phyloP scores from a whole-genome alignment of 164 flowering plant genomes.

The Aristolochia fimbriata region DNA sequence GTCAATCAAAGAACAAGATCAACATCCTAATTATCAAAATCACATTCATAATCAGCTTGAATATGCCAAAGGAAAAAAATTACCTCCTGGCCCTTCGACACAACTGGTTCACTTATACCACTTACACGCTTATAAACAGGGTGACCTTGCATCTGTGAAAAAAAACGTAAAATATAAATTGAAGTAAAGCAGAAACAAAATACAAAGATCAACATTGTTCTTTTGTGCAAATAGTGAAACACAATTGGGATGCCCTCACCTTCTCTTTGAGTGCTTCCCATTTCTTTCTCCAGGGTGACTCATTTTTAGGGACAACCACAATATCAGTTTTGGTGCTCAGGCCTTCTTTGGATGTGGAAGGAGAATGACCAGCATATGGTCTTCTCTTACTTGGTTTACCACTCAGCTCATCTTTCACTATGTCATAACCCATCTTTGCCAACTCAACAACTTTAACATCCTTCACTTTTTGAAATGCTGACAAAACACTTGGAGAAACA shows the following conservation, averaged over 20 bases:
- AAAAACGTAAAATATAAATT: neutral
- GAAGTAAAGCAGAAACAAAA: too few relatives aligned
- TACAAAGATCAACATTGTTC: too few relatives aligned
- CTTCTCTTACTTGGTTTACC: constrained; percentile 52
- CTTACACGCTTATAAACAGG: constrained; percentile 59
- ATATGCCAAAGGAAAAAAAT: neutral
- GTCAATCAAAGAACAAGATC: constrained; percentile 11
- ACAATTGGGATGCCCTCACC: constrained; percentile 25
- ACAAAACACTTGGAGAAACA: constrained; percentile 40
- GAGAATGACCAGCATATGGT: constrained; percentile 39
- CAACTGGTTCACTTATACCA: constrained; percentile 82
- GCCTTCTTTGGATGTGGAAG: constrained; percentile 43
- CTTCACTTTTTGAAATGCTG: constrained; percentile 58
- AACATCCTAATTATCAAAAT: neutral
- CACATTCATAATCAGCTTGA: too few relatives aligned
- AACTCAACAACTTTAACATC: constrained; percentile 65
- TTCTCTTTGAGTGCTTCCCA: constrained; percentile 72
- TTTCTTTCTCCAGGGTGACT: constrained; percentile 67
- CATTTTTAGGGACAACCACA: constrained; percentile 57
- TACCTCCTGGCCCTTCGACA: constrained; percentile 82
- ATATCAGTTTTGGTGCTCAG: constrained; percentile 73
- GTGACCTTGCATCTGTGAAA: constrained; percentile 54
- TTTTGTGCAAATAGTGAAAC: neutral
- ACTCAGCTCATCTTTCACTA: constrained; percentile 81
- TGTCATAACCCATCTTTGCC: constrained; percentile 73